These are phyloP conservation scores for Ascocoryne sarcoides DNA, from an alignment of 2,329 filamentous ascomycete species.

Conservation along the genomic window DNA sequence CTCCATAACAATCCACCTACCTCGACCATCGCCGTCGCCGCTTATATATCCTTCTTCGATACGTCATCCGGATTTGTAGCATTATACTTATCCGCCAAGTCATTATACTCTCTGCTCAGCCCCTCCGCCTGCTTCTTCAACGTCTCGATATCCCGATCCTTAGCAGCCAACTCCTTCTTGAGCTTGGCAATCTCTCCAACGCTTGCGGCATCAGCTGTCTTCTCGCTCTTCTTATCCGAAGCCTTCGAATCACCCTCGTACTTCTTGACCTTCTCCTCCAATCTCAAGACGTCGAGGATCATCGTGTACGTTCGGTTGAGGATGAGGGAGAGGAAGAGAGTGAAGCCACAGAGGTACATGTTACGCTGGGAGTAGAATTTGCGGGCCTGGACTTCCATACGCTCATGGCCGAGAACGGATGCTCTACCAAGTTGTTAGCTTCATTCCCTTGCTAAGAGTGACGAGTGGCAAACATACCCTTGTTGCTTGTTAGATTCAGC, in stretches of 20 bases:
- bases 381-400: conserved; percentile 96
- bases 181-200: conserved; percentile 66
- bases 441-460: background rate
- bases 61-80: conserved; percentile 42
- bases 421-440: conserved; percentile 36
- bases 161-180: conserved; percentile 57
- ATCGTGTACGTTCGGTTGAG: conserved; percentile 98
- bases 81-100: conserved; percentile 74
- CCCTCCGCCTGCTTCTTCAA: conserved; percentile 89
- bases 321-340: conserved; percentile 95
- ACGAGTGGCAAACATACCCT: conserved; percentile 17
- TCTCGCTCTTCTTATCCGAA: conserved; percentile 59
- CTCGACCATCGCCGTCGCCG: background rate
- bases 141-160: conserved; percentile 75
- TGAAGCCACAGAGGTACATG: conserved; percentile 99
- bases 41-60: conserved; percentile 45
- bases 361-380: conserved; percentile 99
- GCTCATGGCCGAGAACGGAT: conserved; percentile 79
- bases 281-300: conserved; percentile 43
- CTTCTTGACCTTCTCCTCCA: conserved; percentile 84
- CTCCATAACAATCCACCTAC: background rate
- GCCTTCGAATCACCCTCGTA: conserved; percentile 60
- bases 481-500: conserved; percentile 58
- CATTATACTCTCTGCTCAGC: conserved; percentile 76
- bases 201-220: conserved; percentile 63